Percentiles rank a stretch among this genome's conserved stretches.
These are phyloP conservation scores for Vitis amurensis DNA, from an alignment of 164 flowering plant genomes.

Conservation along the genomic window DNA sequence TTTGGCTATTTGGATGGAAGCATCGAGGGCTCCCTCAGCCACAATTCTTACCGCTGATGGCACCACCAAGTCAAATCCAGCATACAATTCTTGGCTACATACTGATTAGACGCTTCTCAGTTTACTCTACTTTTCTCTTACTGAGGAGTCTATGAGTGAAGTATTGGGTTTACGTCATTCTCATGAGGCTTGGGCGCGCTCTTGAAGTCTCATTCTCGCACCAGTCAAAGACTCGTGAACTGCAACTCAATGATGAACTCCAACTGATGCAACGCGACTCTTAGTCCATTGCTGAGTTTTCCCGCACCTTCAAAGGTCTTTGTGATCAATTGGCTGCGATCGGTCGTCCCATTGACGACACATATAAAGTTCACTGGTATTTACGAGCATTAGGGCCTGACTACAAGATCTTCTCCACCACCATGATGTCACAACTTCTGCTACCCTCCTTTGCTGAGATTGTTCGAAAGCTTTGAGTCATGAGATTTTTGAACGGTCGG, in stretches of 20 bases:
- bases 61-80: not conserved
- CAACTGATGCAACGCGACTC: constrained; percentile 1
- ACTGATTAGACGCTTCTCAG: not conserved
- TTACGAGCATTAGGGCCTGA: no score
- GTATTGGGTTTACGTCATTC: no score
- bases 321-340: constrained; percentile 4
- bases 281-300: constrained; percentile 1
- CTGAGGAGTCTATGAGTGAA: no score
- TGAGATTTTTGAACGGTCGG: not conserved
- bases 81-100: not conserved
- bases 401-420: no score
- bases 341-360: no score
- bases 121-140: not conserved
- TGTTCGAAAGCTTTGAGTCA: not conserved
- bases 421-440: no score
- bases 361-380: no score
- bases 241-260: no score
- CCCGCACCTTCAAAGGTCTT: constrained; percentile 5
- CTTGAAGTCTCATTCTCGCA: no score
- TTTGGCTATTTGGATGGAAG: not conserved
- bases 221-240: no score
- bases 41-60: not conserved
- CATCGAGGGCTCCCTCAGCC: not conserved
- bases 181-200: no score
- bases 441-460: not conserved